phyloP scores from a whole-genome alignment of 495 filamentous ascomycete genomes.

The Pyrenula massariospora region DNA sequence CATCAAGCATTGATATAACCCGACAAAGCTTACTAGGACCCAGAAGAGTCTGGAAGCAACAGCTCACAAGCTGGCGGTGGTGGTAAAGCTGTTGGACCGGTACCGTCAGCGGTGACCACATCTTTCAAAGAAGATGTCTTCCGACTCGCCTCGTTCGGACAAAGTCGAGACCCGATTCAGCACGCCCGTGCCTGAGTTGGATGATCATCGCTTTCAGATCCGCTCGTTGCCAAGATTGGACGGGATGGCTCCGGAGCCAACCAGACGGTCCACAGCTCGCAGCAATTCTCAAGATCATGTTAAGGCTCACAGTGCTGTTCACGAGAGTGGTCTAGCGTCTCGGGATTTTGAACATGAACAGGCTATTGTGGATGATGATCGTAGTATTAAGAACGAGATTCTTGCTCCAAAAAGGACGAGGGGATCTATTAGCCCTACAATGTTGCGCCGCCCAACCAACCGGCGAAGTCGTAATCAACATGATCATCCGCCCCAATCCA shows the following conservation, averaged over 20 bases:
- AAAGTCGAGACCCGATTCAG: slow-evolving; percentile 48
- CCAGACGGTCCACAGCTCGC: slow-evolving; percentile 11
- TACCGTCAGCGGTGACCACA: not conserved
- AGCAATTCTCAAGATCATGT: slow-evolving; percentile 22
- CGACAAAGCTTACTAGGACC: too few relatives aligned
- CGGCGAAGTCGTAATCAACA: slow-evolving; percentile 29
- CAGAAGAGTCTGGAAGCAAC: too few relatives aligned
- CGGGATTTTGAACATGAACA: slow-evolving; percentile 60
- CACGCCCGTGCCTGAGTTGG: slow-evolving; percentile 77
- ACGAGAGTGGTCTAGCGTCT: slow-evolving; percentile 36
- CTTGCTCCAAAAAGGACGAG: not conserved
- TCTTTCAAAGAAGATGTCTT: slow-evolving; percentile 1
- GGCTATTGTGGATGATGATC: slow-evolving; percentile 73
- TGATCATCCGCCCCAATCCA: slow-evolving; percentile 28
- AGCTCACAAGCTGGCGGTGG: slow-evolving; percentile 16
- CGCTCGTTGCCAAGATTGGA: slow-evolving; percentile 52
- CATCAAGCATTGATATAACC: too few relatives aligned
- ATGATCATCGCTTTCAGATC: slow-evolving; percentile 82
- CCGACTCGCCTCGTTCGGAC: slow-evolving; percentile 51
- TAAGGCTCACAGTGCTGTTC: slow-evolving; percentile 33
- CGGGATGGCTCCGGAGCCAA: slow-evolving; percentile 25
- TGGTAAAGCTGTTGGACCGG: slow-evolving; percentile 27
- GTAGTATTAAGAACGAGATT: slow-evolving; percentile 21
- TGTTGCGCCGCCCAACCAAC: slow-evolving; percentile 22
- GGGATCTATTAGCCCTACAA: slow-evolving; percentile 5